These are phyloP conservation scores for Yamadazyma diospyri DNA, from an alignment of 1,139 yeast genomes.

Conservation along the genomic window DNA sequence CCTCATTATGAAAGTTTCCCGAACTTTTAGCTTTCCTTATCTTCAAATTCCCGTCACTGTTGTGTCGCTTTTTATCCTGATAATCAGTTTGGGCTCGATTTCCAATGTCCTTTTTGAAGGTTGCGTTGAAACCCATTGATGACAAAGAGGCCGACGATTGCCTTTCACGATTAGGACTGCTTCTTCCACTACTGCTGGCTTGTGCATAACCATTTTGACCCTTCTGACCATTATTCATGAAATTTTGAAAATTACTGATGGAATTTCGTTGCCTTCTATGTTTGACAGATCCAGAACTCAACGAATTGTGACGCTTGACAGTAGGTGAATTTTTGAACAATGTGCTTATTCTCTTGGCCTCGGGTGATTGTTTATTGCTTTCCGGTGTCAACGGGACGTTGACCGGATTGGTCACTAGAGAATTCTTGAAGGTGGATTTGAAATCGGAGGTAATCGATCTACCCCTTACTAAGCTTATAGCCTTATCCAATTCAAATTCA, in stretches of 20 bases:
- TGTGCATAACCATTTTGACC: not conserved
- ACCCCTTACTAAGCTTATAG: conserved; percentile 66
- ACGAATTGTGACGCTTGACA: conserved; percentile 23
- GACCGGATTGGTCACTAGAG: conserved; percentile 7
- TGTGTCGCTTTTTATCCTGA: conserved; percentile 6
- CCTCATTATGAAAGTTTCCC: conserved; percentile 25
- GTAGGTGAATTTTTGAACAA: conserved; percentile 13
- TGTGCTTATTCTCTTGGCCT: conserved; percentile 8
- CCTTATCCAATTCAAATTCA: conserved; percentile 81
- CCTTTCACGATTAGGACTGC: conserved; percentile 12
- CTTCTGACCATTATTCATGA: not conserved
- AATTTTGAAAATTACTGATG: conserved; percentile 19
- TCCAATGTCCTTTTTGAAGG: conserved; percentile 8
- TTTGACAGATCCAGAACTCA: conserved; percentile 11
- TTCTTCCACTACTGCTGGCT: conserved; percentile 2
- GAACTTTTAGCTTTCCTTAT: conserved; percentile 37
- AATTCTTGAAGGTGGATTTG: conserved; percentile 12
- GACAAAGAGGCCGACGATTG: conserved; percentile 29
- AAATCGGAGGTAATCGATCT: conserved; percentile 47
- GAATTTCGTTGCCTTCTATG: conserved; percentile 23
- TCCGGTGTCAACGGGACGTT: conserved; percentile 1
- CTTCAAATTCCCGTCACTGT: conserved; percentile 7
- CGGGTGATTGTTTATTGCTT: conserved; percentile 7
- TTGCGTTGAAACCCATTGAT: conserved; percentile 16
- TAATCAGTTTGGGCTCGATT: conserved; percentile 13